Percentiles rank a stretch among this genome's conserved stretches.
Conservation (phyloP, 352 stramenopile genomes). For the Globisporangium nagaii region DNA sequence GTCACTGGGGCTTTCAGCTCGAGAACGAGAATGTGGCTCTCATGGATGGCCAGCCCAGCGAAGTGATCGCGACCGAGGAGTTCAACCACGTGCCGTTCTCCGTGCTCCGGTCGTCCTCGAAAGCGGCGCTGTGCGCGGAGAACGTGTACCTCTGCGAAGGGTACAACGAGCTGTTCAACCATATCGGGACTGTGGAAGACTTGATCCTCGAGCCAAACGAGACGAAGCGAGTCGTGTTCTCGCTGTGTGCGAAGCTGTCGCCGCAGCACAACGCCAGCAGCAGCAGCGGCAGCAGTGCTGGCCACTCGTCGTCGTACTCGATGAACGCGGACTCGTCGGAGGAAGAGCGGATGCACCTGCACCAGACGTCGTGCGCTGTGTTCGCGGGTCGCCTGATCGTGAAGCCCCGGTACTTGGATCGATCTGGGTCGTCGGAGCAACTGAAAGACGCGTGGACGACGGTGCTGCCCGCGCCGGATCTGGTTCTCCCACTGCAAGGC, state of each 20-base stretch:
- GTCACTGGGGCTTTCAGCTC: conserved; percentile 76
- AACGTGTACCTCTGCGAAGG: conserved; percentile 81
- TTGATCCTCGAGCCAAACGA: conserved; percentile 60
- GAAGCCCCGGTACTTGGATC: conserved; percentile 25
- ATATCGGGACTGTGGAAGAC: conserved; percentile 65
- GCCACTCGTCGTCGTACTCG: conserved; percentile 5
- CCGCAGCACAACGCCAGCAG: conserved; percentile 16
- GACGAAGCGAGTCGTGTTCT: conserved; percentile 69
- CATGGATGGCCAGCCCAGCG: conserved; percentile 31
- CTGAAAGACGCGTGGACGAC: conserved; percentile 9
- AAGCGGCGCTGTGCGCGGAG: conserved; percentile 59
- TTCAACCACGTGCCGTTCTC: conserved; percentile 76
- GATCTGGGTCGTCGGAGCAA: conserved; percentile 6
- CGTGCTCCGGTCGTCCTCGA: conserved; percentile 63
- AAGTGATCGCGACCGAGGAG: conserved; percentile 31
- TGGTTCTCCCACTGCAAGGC: conserved; percentile 72
- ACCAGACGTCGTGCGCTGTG: conserved; percentile 78
- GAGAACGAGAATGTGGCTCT: conserved; percentile 85
- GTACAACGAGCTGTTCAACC: conserved; percentile 89
- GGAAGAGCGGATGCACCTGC: conserved; percentile 77
- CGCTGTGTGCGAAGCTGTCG: conserved; percentile 59
- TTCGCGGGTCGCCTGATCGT: conserved; percentile 61
- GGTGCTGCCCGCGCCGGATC: conserved; percentile 38
- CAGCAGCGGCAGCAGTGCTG: conserved; percentile 6
- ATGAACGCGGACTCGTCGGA: conserved; percentile 68